Evolutionary conservation across 768 basidiomycete genomes (phyloP), one percentile per base, ranked within the genome.

Genomic region (Holtermannia corniformis): DNA sequence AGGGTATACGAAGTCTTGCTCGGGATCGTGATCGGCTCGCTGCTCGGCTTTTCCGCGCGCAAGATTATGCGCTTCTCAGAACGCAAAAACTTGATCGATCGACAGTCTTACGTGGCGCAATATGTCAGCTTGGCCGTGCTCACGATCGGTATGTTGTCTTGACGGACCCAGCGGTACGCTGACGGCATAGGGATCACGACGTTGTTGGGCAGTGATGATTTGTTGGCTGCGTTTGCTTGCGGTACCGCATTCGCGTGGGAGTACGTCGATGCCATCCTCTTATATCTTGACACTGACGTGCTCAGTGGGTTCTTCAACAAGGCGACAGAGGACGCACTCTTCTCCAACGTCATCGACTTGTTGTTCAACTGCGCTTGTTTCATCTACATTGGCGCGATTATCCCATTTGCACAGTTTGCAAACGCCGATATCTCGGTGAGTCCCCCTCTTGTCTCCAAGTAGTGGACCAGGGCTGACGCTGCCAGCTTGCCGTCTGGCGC

Each of bases 181-280:
- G 5, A 21, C 14, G 42, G 13, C 87, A 1, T 78, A 65, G 93
- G 93, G 27, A 78, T 86, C 28, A 86, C 82, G 51, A 84, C 83
- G 0, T 78, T 95, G 10, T 78, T 96, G 24, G 91, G 91, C 26
- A 85, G 87, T 11, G 91, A 96, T 73, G 92, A 96, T 72, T 81
- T 99, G 19, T 78, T 99, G 5, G 88, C 92, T 14, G 86, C 93
- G 1, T 99, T 97, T 71, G 82, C 84, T 4, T 96, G 92, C 65
- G 95, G 95, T 16, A 84, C 88, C 3, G 88, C 90, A 1, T 99
- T 96, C 68, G 93, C 90, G 0, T 95, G 90, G 90, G 91, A 93
- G 66, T 89, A 84, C 28, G 92, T 90, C 75, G 89, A 72, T 13
- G 22, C 28, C 21, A 16, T 44, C 3, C n/a, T 23, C 27, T 5